Conservation (phyloP, 495 filamentous ascomycete species). For the Penicillium goetzii region DNA sequence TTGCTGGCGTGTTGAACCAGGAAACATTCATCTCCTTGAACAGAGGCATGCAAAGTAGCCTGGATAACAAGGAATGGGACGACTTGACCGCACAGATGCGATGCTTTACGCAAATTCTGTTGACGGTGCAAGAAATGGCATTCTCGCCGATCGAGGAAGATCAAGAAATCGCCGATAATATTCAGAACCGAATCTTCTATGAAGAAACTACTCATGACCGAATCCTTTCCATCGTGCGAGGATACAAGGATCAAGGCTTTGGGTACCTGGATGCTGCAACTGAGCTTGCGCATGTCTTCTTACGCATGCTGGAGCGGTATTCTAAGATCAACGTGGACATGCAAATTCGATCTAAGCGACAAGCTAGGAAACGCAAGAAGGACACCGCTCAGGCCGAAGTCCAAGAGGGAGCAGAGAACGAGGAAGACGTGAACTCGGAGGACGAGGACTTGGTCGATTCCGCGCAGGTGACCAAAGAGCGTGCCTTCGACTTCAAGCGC, state of each 20-base stretch:
- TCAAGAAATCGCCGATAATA: conserved; percentile 97
- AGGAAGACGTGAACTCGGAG: conserved; percentile 65
- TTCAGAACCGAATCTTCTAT: conserved; percentile 95
- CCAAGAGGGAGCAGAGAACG: conserved; percentile 42
- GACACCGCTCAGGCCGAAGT: conserved; percentile 37
- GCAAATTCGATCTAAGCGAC: conserved; percentile 80
- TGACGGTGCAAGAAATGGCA: conserved; percentile 94
- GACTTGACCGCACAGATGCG: conserved; percentile 87
- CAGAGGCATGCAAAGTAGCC: conserved; percentile 73
- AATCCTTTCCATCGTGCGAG: conserved; percentile 73
- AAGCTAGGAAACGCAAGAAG: conserved; percentile 71
- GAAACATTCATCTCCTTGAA: conserved; percentile 89
- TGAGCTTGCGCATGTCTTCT: conserved; percentile 86
- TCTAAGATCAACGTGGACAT: conserved; percentile 93
- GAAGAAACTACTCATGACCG: conserved; percentile 93
- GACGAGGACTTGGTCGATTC: conserved; percentile 75
- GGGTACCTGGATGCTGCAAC: conserved; percentile 92
- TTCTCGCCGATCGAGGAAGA: conserved; percentile 85
- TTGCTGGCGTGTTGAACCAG: conserved; percentile 88
- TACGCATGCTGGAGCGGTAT: conserved; percentile 90
- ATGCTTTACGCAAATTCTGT: conserved; percentile 76
- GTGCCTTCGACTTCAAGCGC: conserved; percentile 90
- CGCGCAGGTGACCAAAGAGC: conserved; percentile 70
- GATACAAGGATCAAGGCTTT: conserved; percentile 91
- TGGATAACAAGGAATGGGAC: conserved; percentile 84